Evolutionary conservation across 495 filamentous ascomycete species (phyloP), one percentile per base, ranked within the genome.

Genomic region (Chaetomium cochliodes): DNA sequence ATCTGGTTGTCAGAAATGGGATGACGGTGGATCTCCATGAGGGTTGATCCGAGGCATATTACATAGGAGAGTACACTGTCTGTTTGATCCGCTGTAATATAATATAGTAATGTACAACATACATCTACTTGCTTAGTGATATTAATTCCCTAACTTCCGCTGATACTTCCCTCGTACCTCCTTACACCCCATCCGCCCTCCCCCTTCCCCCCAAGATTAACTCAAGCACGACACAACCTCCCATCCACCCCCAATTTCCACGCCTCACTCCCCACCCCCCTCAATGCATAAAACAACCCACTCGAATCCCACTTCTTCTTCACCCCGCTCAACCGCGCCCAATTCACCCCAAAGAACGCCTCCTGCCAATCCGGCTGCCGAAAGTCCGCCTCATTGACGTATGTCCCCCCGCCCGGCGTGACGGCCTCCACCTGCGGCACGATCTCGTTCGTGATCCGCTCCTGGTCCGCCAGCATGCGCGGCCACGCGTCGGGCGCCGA

Each of bases 291-390:
- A 55, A 86, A 82, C 3, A 82, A 39, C 44, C 69, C 66, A 13
- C 72, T 71, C 0, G 83, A 81, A 65, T 86, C 83, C 57, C 76
- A 80, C 58, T 74, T 79, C 37, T 75, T 65, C 76, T 86, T 86
- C 46, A 85, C 76, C n/a, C 63, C 20, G 18, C 74, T 64, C 28
- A 85, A 66, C 13, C 61, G 67, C 0, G 63, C 60, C 60, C 82
- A 85, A 44, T 77, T 79, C 2, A 15, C 56, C 8, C 85, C 84
- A 53, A 78, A 86, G 25, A 72, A 72, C 25, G 18, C 64, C 23
- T 68, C 33, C 62, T 74, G 51, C 65, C 65, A 75, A n/a, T 69
- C 58, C 16, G 76, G 64, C 28, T 79, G 74, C 30, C 77, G 60
- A 59, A 72, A 70, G 50, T 88, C 79, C 12, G 75, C 77, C 71